phyloP scores from a whole-genome alignment of 2,329 filamentous ascomycete genomes.

The Ascomycota sp. region DNA sequence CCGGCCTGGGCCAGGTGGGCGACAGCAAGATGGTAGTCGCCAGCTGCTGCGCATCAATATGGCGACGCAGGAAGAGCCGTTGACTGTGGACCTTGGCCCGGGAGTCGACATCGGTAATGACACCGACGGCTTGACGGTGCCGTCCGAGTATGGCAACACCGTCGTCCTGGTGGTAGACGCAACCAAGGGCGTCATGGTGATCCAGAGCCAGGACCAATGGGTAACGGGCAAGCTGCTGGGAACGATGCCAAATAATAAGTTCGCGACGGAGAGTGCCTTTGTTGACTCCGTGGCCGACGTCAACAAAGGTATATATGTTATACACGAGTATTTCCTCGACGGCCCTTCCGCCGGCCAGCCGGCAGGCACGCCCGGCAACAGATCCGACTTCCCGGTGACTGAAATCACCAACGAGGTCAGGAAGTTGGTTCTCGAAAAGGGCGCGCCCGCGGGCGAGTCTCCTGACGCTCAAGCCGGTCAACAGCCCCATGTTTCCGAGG shows the following conservation, averaged over 20 bases:
- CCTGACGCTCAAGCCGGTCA: too few species aligned
- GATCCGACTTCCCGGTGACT: background rate
- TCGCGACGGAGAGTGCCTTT: background rate
- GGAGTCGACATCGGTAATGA: background rate
- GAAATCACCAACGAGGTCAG: background rate
- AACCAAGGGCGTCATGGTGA: background rate
- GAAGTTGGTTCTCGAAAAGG: too few species aligned
- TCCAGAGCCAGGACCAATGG: background rate
- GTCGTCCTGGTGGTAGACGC: background rate
- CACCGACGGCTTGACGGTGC: background rate
- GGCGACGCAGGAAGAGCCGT: background rate
- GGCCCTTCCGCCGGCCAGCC: too few species aligned
- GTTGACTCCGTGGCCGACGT: background rate
- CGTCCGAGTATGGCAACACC: background rate
- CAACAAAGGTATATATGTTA: background rate
- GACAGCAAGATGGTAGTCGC: background rate
- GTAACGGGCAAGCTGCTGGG: background rate
- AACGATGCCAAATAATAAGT: background rate
- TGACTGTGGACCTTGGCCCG: background rate
- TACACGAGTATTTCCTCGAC: background rate
- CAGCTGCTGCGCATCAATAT: background rate
- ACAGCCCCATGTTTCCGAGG: too few species aligned
- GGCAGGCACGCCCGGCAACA: background rate
- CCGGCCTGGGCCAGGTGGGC: background rate
- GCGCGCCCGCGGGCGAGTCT: too few species aligned